A percentile compares a stretch with the other conserved stretches of the same genome.
These are phyloP conservation scores for Lyophyllum shimeji DNA, from an alignment of 768 basidiomycete species.

Conservation along the genomic window DNA sequence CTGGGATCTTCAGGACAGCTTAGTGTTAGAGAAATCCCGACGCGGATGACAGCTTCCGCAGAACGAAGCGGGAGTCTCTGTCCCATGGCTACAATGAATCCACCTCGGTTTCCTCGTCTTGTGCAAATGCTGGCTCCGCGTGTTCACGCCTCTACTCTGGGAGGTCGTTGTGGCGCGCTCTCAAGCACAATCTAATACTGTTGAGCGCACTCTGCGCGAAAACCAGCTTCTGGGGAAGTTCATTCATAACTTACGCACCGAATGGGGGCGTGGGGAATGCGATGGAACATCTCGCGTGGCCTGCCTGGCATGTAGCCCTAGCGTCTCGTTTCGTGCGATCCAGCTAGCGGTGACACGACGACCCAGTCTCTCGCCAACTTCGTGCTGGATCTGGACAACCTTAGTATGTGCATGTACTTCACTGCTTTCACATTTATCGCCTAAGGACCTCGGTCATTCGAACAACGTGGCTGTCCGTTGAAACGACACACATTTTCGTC, in stretches of 20 bases:
- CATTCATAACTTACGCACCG: slow-evolving; percentile 25
- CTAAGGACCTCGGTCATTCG: not conserved
- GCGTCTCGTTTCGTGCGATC: not conserved
- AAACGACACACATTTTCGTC: not conserved
- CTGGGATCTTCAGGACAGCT: not conserved
- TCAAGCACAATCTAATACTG: slow-evolving; percentile 19
- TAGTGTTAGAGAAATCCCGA: slow-evolving; percentile 10
- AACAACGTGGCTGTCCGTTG: not conserved
- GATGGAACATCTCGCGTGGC: slow-evolving; percentile 5
- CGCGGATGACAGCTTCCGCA: slow-evolving; percentile 6
- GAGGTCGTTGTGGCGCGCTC: slow-evolving; percentile 22
- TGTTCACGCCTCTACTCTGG: slow-evolving; percentile 23
- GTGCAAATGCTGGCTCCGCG: slow-evolving; percentile 24
- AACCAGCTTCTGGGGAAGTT: slow-evolving; percentile 18
- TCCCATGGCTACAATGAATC: slow-evolving; percentile 4
- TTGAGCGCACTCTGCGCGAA: slow-evolving; percentile 14
- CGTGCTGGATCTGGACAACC: not conserved
- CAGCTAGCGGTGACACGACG: not conserved
- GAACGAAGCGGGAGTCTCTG: not conserved
- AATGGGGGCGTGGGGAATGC: slow-evolving; percentile 18
- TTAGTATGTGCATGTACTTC: not conserved
- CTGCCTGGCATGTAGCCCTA: slow-evolving; percentile 1
- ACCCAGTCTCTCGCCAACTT: not conserved
- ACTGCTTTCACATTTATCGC: not conserved
- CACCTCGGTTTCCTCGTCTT: slow-evolving; percentile 12